A percentile compares a stretch with the other conserved stretches of the same genome.
These are phyloP conservation scores for Phaeosphaeriaceae sp. DNA, from an alignment of 2,329 filamentous ascomycete genomes.

Conservation along the genomic window DNA sequence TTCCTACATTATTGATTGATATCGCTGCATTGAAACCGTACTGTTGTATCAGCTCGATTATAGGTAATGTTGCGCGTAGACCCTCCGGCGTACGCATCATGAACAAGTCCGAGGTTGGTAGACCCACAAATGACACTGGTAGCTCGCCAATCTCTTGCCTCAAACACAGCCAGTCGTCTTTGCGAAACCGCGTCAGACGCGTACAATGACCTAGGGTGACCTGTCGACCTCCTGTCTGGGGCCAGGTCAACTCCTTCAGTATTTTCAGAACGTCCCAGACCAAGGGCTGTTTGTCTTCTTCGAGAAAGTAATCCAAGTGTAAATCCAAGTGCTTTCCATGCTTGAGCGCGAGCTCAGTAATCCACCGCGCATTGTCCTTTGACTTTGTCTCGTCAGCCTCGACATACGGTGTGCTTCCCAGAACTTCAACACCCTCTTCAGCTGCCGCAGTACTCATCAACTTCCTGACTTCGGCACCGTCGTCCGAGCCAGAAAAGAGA, in stretches of 20 bases:
- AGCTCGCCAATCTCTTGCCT: conserved; percentile 59
- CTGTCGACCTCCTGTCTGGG: conserved; percentile 30
- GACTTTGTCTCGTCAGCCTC: conserved; percentile 60
- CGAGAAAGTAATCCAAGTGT: conserved; percentile 74
- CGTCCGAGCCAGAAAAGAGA: conserved; percentile 63
- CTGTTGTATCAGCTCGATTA: conserved; percentile 66
- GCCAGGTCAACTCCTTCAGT: conserved; percentile 62
- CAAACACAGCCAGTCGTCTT: conserved; percentile 59
- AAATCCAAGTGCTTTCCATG: conserved; percentile 68
- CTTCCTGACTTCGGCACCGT: conserved; percentile 59
- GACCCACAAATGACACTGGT: conserved; percentile 70
- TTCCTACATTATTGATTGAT: conserved; percentile 75
- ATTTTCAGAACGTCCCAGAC: conserved; percentile 62
- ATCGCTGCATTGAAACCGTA: conserved; percentile 67
- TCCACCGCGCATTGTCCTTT: conserved; percentile 68
- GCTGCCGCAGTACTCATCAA: conserved; percentile 57
- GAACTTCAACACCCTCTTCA: conserved; percentile 59
- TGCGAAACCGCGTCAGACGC: conserved; percentile 64
- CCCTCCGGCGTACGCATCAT: conserved; percentile 67
- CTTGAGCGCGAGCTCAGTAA: conserved; percentile 61
- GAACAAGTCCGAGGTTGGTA: conserved; percentile 74
- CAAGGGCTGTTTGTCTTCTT: conserved; percentile 57
- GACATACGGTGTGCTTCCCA: conserved; percentile 76
- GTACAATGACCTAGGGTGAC: conserved; percentile 71
- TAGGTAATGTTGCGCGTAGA: conserved; percentile 66